phyloP scores from a whole-genome alignment of 2,329 filamentous ascomycete species.

The Colletotrichum coccodes region DNA sequence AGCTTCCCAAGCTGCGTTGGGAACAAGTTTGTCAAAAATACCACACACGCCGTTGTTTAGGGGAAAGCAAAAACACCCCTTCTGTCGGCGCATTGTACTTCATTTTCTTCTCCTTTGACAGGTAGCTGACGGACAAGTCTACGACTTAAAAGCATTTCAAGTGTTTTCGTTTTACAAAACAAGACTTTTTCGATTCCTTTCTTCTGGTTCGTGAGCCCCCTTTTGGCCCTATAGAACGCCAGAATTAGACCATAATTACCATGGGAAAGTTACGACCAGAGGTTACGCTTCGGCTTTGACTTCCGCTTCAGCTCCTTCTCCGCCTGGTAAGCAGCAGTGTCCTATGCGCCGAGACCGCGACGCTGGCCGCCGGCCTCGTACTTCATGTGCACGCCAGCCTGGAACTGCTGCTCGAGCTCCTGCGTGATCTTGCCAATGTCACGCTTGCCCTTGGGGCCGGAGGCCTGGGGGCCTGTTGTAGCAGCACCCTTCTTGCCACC shows the following conservation, averaged over 20 bases:
- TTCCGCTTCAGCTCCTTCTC: background rate
- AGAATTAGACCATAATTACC: constrained; percentile 4
- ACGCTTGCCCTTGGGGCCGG: constrained; percentile 39
- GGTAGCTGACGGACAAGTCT: background rate
- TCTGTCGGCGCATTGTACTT: constrained; percentile 17
- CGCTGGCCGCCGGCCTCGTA: constrained; percentile 59
- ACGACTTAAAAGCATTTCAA: constrained; percentile 14
- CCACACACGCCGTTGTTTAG: background rate
- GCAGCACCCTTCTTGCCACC: constrained; percentile 56
- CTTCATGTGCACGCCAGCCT: constrained; percentile 66
- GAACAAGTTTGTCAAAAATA: constrained; percentile 21
- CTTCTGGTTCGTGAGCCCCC: background rate
- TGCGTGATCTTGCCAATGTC: constrained; percentile 53
- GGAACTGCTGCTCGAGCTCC: constrained; percentile 67
- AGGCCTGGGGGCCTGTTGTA: constrained; percentile 27
- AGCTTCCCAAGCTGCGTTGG: background rate
- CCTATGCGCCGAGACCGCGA: constrained; percentile 63
- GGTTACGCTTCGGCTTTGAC: background rate
- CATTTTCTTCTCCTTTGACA: background rate
- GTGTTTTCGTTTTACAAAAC: background rate
- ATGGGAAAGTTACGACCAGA: constrained; percentile 12
- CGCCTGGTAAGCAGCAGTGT: background rate
- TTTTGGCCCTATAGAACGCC: constrained; percentile 12
- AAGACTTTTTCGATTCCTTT: constrained; percentile 4
- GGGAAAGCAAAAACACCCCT: constrained; percentile 19